Evolutionary conservation across 176 grass and related monocot genomes (phyloP), one percentile per base, ranked within the genome.

Genomic region (Oryza longistaminata): DNA sequence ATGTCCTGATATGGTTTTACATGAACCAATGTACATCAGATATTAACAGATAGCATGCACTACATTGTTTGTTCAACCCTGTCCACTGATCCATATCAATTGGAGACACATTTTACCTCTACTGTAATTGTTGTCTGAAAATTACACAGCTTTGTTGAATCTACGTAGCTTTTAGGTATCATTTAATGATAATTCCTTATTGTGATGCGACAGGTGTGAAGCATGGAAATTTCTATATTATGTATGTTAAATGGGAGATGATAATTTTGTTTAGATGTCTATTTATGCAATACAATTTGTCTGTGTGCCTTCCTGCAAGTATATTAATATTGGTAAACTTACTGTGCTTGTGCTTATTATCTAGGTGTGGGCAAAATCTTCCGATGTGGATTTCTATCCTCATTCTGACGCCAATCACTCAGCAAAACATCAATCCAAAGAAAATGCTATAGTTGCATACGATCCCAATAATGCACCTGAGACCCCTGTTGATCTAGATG

Each of bases 321-420:
- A 52, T 52, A 52, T 52, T 52, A 52, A 85, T 74, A 83, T 58
- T 78, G 55, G 14, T 66, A 79, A n/a, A 83, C 55, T 79, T 75
- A 88, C 55, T 77, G 74, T 91, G 29, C 68, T 71, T 53, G 42
- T 78, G 16, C 58, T 84, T 75, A 44, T 91, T 93, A 11, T 87
- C 42, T 93, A 91, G n/a, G 85, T 85, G 62, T 83, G 82, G 70
- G 80, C 72, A 90, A 87, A 71, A 84, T 87, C 90, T 78, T 73
- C 65, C n/a, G 88, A 85, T 68, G 75, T 85, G 77, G 92, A 97
- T 61, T 85, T 92, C 45, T 97, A 93, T 86, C 80, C 90, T 84
- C 74, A 88, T 94, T 68, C 83, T 85, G 92, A 87, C 35, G 48
- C 75, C 29, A 90, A 85, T 84, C 78, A 90, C 70, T 78, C 22